A percentile compares a stretch with the other conserved stretches of the same genome.
Evolutionary conservation across 2,329 filamentous ascomycete genomes (phyloP).

Genomic region (Rasamsonia emersonii): DNA sequence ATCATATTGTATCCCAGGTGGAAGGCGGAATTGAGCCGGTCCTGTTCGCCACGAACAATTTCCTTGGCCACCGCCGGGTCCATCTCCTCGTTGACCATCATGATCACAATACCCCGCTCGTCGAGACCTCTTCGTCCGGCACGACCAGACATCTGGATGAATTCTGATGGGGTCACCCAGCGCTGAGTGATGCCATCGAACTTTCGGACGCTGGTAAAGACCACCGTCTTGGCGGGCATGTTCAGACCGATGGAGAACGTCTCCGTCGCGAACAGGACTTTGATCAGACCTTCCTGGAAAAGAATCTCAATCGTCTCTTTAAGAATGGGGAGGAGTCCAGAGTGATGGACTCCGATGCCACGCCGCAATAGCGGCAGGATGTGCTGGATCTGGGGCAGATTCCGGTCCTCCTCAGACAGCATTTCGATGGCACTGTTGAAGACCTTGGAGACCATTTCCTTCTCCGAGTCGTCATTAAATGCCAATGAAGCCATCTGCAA

Average conservation of each 20-base stretch:
- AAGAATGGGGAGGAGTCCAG: slow-evolving; percentile 83
- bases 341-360: slow-evolving; percentile 96
- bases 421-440: slow-evolving; percentile 90
- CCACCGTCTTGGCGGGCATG: slow-evolving; percentile 98
- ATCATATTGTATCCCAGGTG: slow-evolving; percentile 99
- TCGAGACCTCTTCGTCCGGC: slow-evolving; percentile 95
- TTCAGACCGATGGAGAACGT: slow-evolving; percentile 98
- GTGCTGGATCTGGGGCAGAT: slow-evolving; percentile 81
- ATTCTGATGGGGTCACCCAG: slow-evolving; percentile 88
- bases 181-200: slow-evolving; percentile 76
- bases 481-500: slow-evolving; percentile 76
- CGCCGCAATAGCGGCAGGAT: slow-evolving; percentile 80
- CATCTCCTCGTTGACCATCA: slow-evolving; percentile 98
- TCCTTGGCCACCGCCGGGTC: slow-evolving; percentile 89
- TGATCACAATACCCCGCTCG: slow-evolving; percentile 96
- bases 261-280: slow-evolving; percentile 94
- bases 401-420: slow-evolving; percentile 82
- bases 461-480: slow-evolving; percentile 95
- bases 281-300: slow-evolving; percentile 96
- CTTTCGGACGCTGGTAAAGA: slow-evolving; percentile 95
- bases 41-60: slow-evolving; percentile 93
- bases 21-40: slow-evolving; percentile 95
- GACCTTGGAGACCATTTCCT: slow-evolving; percentile 86
- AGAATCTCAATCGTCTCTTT: slow-evolving; percentile 99
- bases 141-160: slow-evolving; percentile 97